A percentile compares a stretch with the other conserved stretches of the same genome.
Evolutionary conservation across 2,329 filamentous ascomycete species (phyloP).

Genomic region (Cladobotryum mycophilum): DNA sequence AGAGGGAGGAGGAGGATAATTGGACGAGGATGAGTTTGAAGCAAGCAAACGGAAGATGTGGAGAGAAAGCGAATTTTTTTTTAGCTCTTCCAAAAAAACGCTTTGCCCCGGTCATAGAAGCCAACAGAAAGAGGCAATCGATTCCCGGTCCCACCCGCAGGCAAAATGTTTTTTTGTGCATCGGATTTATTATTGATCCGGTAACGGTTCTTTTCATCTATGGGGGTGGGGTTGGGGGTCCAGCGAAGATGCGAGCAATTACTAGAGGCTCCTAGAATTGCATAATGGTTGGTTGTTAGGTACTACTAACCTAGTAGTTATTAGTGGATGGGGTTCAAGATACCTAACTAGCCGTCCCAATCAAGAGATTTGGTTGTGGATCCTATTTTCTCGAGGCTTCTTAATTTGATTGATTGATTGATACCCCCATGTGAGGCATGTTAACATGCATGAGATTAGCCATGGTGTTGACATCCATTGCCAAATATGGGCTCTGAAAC

Average conservation of each 20-base stretch:
- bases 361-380: too few relatives aligned
- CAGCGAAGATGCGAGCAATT: background rate
- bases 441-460: too few relatives aligned
- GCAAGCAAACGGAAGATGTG: constrained; percentile 18
- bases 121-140: constrained; percentile 35
- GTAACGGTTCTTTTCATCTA: background rate
- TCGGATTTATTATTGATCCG: constrained; percentile 1
- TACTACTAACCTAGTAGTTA: too few relatives aligned
- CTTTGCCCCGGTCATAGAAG: constrained; percentile 30
- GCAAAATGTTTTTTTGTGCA: background rate
- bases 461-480: too few relatives aligned
- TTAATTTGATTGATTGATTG: too few relatives aligned
- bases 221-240: background rate
- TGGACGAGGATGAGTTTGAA: constrained; percentile 16
- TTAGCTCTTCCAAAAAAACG: constrained; percentile 8
- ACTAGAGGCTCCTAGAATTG: too few relatives aligned
- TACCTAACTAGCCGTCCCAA: too few relatives aligned
- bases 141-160: constrained; percentile 10
- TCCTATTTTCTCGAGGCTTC: too few relatives aligned
- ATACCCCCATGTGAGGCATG: too few relatives aligned
- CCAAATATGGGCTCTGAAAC: too few relatives aligned
- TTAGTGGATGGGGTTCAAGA: too few relatives aligned
- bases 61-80: constrained; percentile 33
- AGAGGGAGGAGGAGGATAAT: constrained; percentile 11
- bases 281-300: too few relatives aligned